These are phyloP conservation scores for Endoconidiophora polonica DNA, from an alignment of 2,329 filamentous ascomycete species.

Conservation along the genomic window DNA sequence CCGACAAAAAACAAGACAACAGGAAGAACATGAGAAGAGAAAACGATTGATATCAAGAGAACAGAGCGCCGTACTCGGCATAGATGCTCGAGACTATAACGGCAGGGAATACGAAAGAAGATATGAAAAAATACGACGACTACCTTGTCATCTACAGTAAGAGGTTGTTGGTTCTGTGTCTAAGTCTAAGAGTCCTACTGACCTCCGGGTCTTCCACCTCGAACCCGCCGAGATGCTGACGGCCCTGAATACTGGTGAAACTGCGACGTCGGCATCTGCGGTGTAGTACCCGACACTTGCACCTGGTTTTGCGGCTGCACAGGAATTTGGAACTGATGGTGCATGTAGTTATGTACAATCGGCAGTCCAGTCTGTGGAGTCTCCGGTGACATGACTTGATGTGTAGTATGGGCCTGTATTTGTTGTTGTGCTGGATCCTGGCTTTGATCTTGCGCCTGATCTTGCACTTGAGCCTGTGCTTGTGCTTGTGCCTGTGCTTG, in stretches of 20 bases:
- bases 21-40: conserved; percentile 1
- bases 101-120: too few species aligned
- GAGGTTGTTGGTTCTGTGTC: too few species aligned
- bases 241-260: conserved; percentile 11
- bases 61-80: too few species aligned
- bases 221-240: not conserved
- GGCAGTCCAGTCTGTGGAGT: conserved; percentile 2
- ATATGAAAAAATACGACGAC: too few species aligned
- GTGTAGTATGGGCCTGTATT: not conserved
- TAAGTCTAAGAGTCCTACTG: not conserved
- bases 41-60: not conserved
- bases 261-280: conserved; percentile 8
- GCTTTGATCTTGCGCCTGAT: conserved; percentile 17
- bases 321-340: conserved; percentile 10
- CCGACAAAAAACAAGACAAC: not conserved
- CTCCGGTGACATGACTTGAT: conserved; percentile 1
- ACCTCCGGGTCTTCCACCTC: not conserved
- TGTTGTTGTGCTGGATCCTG: conserved; percentile 15
- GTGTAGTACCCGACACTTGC: not conserved
- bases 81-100: too few species aligned
- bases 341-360: conserved; percentile 6
- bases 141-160: too few species aligned
- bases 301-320: conserved; percentile 4
- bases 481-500: conserved; percentile 5
- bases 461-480: conserved; percentile 9